These are phyloP conservation scores for Colletotrichum sp. DNA, from an alignment of 2,329 filamentous ascomycete genomes.

Conservation along the genomic window DNA sequence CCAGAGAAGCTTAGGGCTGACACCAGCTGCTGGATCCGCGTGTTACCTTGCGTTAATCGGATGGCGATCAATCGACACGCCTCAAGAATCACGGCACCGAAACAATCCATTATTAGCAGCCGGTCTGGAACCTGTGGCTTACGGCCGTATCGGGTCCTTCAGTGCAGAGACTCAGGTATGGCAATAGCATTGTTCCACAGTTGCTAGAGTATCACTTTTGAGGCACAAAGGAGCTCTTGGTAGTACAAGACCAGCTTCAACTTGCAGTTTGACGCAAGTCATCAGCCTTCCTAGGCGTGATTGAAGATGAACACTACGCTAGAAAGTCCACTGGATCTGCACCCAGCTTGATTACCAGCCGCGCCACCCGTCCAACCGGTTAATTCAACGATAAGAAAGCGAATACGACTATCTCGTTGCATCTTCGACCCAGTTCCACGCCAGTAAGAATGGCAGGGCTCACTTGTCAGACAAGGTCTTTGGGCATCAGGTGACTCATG, in stretches of 20 bases:
- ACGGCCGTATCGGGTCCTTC: neutral
- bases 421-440: neutral
- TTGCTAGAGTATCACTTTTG: neutral
- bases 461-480: neutral
- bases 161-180: neutral
- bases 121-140: neutral
- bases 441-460: neutral
- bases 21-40: neutral
- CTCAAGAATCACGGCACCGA: neutral
- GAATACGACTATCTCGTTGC: neutral
- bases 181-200: neutral
- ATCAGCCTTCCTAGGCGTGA: neutral
- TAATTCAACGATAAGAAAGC: neutral
- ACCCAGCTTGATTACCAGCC: neutral
- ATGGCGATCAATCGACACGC: constrained; percentile 9
- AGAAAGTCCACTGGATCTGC: neutral
- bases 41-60: constrained; percentile 3
- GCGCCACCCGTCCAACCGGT: neutral
- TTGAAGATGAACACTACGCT: neutral
- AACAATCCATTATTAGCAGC: neutral
- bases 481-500: neutral
- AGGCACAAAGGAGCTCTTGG: neutral
- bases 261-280: neutral
- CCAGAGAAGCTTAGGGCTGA: constrained; percentile 15
- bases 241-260: neutral